Evolutionary conservation across 176 grass and related monocot genomes (phyloP).

Genomic region (Oryza coarctata): DNA sequence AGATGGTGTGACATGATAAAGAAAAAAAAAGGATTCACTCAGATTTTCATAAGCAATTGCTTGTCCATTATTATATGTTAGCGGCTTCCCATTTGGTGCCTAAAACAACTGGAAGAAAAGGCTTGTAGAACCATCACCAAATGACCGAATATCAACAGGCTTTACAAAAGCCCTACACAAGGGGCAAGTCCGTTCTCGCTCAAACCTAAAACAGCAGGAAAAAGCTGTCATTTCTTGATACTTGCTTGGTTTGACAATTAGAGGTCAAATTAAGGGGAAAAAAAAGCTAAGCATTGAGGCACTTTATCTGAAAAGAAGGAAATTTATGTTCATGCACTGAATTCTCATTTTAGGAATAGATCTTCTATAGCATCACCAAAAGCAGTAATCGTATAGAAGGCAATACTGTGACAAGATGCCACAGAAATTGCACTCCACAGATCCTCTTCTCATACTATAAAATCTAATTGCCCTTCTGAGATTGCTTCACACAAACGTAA

Average conservation of each 20-base stretch:
- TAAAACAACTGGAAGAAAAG: constrained; percentile 94
- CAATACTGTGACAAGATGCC: not conserved
- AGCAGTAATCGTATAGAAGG: not conserved
- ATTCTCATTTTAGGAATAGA: not conserved
- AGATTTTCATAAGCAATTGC: constrained; percentile 22
- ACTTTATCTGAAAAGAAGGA: constrained; percentile 12
- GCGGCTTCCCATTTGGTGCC: constrained; percentile 19
- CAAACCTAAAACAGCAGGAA: constrained; percentile 62
- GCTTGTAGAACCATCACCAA: constrained; percentile 90
- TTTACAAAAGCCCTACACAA: constrained; percentile 88
- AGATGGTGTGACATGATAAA: constrained; percentile 7
- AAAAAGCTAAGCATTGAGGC: constrained; percentile 3
- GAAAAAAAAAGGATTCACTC: constrained; percentile 17
- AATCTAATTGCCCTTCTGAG: not conserved
- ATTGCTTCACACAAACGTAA: not conserved
- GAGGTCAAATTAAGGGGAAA: not conserved
- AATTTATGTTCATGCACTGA: not conserved
- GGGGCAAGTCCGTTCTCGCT: constrained; percentile 84
- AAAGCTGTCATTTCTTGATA: not conserved
- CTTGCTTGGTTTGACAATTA: constrained; percentile 7
- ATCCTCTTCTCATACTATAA: constrained; percentile 2
- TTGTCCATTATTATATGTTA: constrained; percentile 45
- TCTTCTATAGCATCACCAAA: not conserved
- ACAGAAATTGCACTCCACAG: constrained; percentile 2
- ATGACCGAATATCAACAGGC: constrained; percentile 87